A percentile compares a stretch with the other conserved stretches of the same genome.
Evolutionary conservation across 139 green algal species (phyloP).

Genomic region (Chlamydomonas asymmetrica): DNA sequence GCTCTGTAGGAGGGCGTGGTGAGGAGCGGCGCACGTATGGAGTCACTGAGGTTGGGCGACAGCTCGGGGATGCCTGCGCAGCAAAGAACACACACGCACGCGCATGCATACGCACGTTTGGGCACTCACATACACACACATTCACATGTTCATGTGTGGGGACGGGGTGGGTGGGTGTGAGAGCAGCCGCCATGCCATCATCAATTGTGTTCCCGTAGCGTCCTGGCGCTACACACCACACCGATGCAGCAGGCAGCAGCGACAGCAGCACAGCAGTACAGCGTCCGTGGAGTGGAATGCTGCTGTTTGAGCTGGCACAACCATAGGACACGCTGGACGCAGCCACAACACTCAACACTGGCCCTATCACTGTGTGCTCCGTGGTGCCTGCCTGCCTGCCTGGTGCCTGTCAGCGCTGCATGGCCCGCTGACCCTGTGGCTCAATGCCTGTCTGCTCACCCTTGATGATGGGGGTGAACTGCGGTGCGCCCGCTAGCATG

Average conservation of each 20-base stretch:
- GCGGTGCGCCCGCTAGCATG: not conserved
- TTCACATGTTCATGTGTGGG: not conserved
- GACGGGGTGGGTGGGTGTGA: not conserved
- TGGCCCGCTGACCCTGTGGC: too few species aligned
- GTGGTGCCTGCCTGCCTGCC: too few species aligned
- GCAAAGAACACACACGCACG: not conserved
- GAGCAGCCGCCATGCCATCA: not conserved
- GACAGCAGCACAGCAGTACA: too few species aligned
- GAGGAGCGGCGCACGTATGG: constrained; percentile 14
- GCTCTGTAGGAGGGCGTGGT: too few species aligned
- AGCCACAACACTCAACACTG: too few species aligned
- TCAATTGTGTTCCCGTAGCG: not conserved
- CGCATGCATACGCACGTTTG: not conserved
- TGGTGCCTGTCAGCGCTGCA: too few species aligned
- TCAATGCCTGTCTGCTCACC: too few species aligned
- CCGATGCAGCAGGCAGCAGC: too few species aligned
- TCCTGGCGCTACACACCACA: too few species aligned
- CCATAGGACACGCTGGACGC: not conserved
- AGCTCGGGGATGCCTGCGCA: not conserved
- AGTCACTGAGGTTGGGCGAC: constrained; percentile 7
- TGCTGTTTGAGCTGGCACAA: too few species aligned
- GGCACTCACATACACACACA: not conserved
- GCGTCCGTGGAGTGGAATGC: too few species aligned
- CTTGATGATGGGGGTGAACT: constrained; percentile 19
- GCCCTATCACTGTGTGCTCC: too few species aligned